Percentiles rank a stretch among this genome's conserved stretches.
phyloP scores from a whole-genome alignment of 2,329 filamentous ascomycete species.

The Talaromyces piceae region DNA sequence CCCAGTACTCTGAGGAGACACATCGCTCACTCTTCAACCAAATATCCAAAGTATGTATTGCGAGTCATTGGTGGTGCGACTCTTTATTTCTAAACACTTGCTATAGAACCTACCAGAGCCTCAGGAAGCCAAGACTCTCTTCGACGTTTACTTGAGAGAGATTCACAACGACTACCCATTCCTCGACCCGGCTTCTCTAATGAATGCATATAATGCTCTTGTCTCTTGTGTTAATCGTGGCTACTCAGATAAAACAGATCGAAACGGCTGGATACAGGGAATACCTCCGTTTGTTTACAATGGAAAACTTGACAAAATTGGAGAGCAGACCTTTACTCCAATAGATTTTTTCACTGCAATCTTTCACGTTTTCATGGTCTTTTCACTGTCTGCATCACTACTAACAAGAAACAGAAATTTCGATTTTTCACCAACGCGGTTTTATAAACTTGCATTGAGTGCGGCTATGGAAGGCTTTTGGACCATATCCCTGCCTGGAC shows the following conservation, averaged over 20 bases:
- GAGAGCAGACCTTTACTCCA: constrained; percentile 6
- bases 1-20: neutral
- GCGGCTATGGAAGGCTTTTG: constrained; percentile 27
- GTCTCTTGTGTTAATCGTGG: constrained; percentile 16
- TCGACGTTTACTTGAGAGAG: constrained; percentile 20
- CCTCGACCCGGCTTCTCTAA: constrained; percentile 20
- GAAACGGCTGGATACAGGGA: constrained; percentile 19
- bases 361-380: constrained; percentile 30
- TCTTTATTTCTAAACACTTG: constrained; percentile 1
- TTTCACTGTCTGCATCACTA: constrained; percentile 29
- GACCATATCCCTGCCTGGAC: constrained; percentile 24
- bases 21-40: neutral
- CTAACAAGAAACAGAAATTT: constrained; percentile 27
- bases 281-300: constrained; percentile 21
- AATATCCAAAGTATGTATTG: neutral
- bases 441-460: constrained; percentile 26
- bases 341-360: constrained; percentile 15
- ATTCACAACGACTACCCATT: constrained; percentile 26
- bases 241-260: constrained; percentile 12
- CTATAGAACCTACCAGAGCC: constrained; percentile 19
- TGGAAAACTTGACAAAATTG: constrained; percentile 14
- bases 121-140: constrained; percentile 18
- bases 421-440: constrained; percentile 27
- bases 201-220: constrained; percentile 20
- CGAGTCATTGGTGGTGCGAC: neutral